Base-by-base conservation (phyloP, 371 early-diverging fungal species). In the Neoconidiobolus thromboides region DNA sequence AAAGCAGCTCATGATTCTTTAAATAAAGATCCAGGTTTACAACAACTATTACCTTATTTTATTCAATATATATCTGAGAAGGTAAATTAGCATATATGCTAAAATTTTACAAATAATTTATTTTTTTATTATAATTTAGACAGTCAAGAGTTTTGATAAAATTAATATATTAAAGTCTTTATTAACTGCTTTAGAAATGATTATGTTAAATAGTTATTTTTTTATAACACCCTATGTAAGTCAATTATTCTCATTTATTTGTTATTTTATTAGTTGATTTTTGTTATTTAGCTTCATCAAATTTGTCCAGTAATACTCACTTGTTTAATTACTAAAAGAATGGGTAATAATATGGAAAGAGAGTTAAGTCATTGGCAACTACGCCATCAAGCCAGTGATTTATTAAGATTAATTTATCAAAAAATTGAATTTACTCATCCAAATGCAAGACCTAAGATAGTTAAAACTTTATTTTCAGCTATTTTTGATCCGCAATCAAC, bases 41-140 rank as follows among this genome's bases (percentile, higher is more conserved):
- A 99, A 70, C 95, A 93, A 65, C 77, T 99, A 26, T 74, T 99
- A 36, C 98, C 99, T 0, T 99, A 99, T 73, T 96, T 99, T 78
- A 83, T 97, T 15, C 89, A 95, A 67, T 91, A 92, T 62, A 86
- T 97, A 58, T 85, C 87, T 41, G 91, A 94, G 63, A 83, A 87
- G 64, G 84, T 86, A 43, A 6, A 9, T 7, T 26, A 53, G 51
- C n/a, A 61, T 44, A 46, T 26, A 26, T 26, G 0, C 0, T 26
- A 26, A 26, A 26, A 26, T 26, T 26, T 26, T 26, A 26, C 0
- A 0, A 26, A 26, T 26, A 26, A 26, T 26, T 26, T 26, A 26
- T 26, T 26, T 26, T 26, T 26, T 26, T 51, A 59, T 14, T 43
- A 50, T 1, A 43, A 14, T 15, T 26, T 61, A 82, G 78, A 77